These are phyloP conservation scores for Boletus patriciae DNA, from an alignment of 768 basidiomycete genomes.

Conservation along the genomic window DNA sequence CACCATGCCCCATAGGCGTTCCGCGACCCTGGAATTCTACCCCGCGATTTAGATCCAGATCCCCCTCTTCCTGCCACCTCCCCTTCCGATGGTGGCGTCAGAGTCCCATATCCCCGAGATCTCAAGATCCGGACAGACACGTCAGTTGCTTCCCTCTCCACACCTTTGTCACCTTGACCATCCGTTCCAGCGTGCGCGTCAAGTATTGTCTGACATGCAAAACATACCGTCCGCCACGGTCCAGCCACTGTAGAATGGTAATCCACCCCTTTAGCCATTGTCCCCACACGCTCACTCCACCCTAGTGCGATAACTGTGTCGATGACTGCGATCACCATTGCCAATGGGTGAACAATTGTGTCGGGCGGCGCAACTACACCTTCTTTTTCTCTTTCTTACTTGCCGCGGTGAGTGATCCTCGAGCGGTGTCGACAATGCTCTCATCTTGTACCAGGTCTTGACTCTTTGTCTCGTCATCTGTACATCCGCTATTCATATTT, in stretches of 20 bases:
- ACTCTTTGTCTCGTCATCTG: slow-evolving; percentile 74
- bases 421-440: background rate
- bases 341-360: slow-evolving; percentile 92
- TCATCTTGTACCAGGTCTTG: slow-evolving; percentile 50
- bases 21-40: slow-evolving; percentile 85
- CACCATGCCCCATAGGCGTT: slow-evolving; percentile 51
- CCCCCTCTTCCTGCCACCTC: slow-evolving; percentile 71
- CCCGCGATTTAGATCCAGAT: slow-evolving; percentile 80
- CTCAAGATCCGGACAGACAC: slow-evolving; percentile 73
- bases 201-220: slow-evolving; percentile 95
- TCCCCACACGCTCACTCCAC: slow-evolving; percentile 1
- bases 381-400: slow-evolving; percentile 87
- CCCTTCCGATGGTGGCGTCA: slow-evolving; percentile 61
- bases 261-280: slow-evolving; percentile 9
- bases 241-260: slow-evolving; percentile 95
- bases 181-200: slow-evolving; percentile 65
- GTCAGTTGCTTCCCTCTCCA: slow-evolving; percentile 46
- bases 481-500: slow-evolving; percentile 83
- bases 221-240: slow-evolving; percentile 89
- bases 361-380: slow-evolving; percentile 93
- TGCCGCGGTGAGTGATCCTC: slow-evolving; percentile 56
- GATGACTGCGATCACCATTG: slow-evolving; percentile 94
- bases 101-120: slow-evolving; percentile 75
- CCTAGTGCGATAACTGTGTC: slow-evolving; percentile 94
- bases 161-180: background rate